Evolutionary conservation across 192 early-diverging fungal species (phyloP).

Genomic region (Piromyces finnis): DNA sequence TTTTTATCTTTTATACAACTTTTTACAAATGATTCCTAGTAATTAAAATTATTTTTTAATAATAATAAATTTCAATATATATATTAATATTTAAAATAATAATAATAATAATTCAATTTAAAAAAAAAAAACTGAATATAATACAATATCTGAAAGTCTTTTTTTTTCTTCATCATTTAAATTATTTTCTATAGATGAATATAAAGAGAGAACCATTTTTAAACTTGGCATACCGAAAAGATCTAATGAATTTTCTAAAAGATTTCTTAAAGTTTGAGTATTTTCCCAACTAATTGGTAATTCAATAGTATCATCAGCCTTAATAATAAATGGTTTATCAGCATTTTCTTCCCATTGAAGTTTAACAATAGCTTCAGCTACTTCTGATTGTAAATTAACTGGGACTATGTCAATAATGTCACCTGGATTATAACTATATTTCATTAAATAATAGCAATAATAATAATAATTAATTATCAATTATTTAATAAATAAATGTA

Average conservation of each 20-base stretch:
- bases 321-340: slow-evolving; percentile 34
- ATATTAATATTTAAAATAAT: neutral
- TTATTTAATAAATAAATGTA: no score
- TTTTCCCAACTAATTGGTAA: slow-evolving; percentile 27
- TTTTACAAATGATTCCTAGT: neutral
- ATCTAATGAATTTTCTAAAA: slow-evolving; percentile 64
- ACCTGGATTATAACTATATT: slow-evolving; percentile 45
- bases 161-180: neutral
- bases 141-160: neutral
- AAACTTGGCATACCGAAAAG: slow-evolving; percentile 30
- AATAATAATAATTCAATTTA: neutral
- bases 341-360: slow-evolving; percentile 50
- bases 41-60: no score
- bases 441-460: no score
- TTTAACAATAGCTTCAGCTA: slow-evolving; percentile 44
- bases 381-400: slow-evolving; percentile 45
- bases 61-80: no score
- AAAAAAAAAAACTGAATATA: no score
- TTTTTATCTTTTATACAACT: neutral
- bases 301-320: slow-evolving; percentile 18
- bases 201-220: neutral
- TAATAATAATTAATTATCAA: no score
- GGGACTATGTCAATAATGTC: slow-evolving; percentile 67
- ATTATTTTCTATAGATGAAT: neutral
- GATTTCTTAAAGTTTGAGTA: slow-evolving; percentile 44